Percentiles rank a stretch among this genome's conserved stretches.
Conservation (phyloP, 2,329 filamentous ascomycete species). For the Alternaria burnsii region DNA sequence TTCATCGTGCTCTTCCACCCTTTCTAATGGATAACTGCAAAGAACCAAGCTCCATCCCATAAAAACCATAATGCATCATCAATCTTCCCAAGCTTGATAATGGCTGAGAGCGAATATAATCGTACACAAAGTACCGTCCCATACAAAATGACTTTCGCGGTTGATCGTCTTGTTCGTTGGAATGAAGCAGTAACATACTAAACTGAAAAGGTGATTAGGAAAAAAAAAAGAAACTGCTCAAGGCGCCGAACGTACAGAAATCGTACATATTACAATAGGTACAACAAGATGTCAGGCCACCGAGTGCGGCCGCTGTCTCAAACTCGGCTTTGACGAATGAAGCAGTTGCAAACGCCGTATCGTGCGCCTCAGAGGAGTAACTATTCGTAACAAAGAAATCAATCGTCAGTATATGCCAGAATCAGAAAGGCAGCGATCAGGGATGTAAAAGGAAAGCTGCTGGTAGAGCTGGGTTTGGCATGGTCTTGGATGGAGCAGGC, state of each 20-base stretch:
- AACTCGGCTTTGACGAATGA: slow-evolving; percentile 44
- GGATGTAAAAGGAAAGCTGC: slow-evolving; percentile 16
- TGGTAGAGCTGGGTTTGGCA: slow-evolving; percentile 7
- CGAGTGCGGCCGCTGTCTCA: slow-evolving; percentile 40
- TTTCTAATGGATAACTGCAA: neutral
- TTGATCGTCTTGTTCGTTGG: slow-evolving; percentile 11
- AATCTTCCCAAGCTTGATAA: slow-evolving; percentile 11
- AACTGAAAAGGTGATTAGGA: neutral
- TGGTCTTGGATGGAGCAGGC: slow-evolving; percentile 17
- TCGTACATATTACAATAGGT: slow-evolving; percentile 25
- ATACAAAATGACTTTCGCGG: slow-evolving; percentile 1
- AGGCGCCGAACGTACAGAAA: slow-evolving; percentile 19
- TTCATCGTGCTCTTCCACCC: neutral
- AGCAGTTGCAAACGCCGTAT: slow-evolving; percentile 46
- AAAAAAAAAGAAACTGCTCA: slow-evolving; percentile 1
- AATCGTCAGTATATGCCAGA: slow-evolving; percentile 38
- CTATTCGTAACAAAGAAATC: slow-evolving; percentile 28
- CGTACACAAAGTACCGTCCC: slow-evolving; percentile 9
- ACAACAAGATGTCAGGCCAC: slow-evolving; percentile 40
- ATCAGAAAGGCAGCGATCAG: slow-evolving; percentile 17
- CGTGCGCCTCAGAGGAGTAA: slow-evolving; percentile 48
- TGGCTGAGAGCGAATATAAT: slow-evolving; percentile 2
- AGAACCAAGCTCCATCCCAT: neutral
- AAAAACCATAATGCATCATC: slow-evolving; percentile 11
- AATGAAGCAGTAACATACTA: slow-evolving; percentile 5